Evolutionary conservation across 805 yeast species (phyloP).

Genomic region (Kuraishia molischiana): DNA sequence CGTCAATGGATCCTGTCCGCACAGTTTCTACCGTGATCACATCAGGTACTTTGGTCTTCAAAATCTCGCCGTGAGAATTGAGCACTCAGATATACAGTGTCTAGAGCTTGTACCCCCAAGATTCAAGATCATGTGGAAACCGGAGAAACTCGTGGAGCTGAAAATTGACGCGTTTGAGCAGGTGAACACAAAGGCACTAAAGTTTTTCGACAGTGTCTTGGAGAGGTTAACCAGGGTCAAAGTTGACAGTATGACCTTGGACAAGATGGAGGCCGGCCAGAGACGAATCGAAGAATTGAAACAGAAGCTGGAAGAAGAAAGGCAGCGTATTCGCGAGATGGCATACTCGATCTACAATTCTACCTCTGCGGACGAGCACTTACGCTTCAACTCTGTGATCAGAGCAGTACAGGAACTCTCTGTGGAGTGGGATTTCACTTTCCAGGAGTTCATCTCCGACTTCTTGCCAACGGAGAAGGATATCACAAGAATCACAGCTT

Average conservation of each 20-base stretch:
- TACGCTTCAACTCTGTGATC: constrained; percentile 60
- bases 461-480: constrained; percentile 90
- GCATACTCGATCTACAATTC: constrained; percentile 43
- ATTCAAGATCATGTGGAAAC: constrained; percentile 59
- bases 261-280: constrained; percentile 62
- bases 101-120: constrained; percentile 75
- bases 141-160: constrained; percentile 56
- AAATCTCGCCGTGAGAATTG: constrained; percentile 70
- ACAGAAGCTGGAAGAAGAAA: constrained; percentile 40
- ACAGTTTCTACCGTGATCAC: constrained; percentile 76
- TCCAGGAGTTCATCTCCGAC: constrained; percentile 65
- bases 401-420: constrained; percentile 72
- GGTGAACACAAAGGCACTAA: constrained; percentile 40
- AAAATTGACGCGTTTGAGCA: constrained; percentile 53
- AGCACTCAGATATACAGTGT: constrained; percentile 65
- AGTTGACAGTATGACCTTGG: constrained; percentile 62
- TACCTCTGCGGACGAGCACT: constrained; percentile 53
- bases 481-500: constrained; percentile 81
- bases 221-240: constrained; percentile 71
- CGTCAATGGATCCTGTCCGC: constrained; percentile 60
- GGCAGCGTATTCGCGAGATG: constrained; percentile 28
- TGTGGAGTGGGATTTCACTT: constrained; percentile 80
- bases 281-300: constrained; percentile 49
- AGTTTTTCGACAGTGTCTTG: constrained; percentile 65
- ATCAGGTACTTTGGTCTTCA: constrained; percentile 77